These are phyloP conservation scores for Neopestalotiopsis clavispora DNA, from an alignment of 2,329 filamentous ascomycete species.

Conservation along the genomic window DNA sequence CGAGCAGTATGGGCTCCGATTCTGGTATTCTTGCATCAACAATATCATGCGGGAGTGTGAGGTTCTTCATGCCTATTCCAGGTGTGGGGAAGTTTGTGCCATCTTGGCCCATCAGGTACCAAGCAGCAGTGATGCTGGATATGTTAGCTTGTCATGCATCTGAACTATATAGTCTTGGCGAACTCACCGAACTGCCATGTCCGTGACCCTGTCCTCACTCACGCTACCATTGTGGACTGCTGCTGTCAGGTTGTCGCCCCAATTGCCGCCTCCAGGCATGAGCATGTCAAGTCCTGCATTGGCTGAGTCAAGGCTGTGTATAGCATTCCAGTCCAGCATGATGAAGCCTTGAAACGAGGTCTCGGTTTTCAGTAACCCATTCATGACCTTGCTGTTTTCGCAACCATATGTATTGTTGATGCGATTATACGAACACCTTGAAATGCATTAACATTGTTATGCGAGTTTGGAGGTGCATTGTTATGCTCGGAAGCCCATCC, in stretches of 20 bases:
- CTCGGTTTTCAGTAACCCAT: conserved; percentile 69
- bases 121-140: conserved; percentile 64
- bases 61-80: conserved; percentile 65
- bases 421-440: conserved; percentile 67
- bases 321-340: conserved; percentile 71
- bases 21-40: conserved; percentile 55
- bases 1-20: conserved; percentile 48
- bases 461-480: background rate
- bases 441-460: background rate
- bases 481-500: background rate
- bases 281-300: conserved; percentile 72
- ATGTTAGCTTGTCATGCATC: conserved; percentile 27
- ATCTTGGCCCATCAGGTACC: conserved; percentile 61
- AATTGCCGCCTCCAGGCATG: conserved; percentile 63
- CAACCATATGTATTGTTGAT: conserved; percentile 77
- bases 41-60: conserved; percentile 48
- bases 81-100: conserved; percentile 49
- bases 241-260: conserved; percentile 71
- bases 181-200: conserved; percentile 74
- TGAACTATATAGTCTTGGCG: background rate
- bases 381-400: conserved; percentile 72
- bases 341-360: conserved; percentile 73
- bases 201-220: conserved; percentile 71
- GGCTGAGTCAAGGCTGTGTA: conserved; percentile 61
- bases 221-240: conserved; percentile 81